A percentile compares a stretch with the other conserved stretches of the same genome.
Conservation (phyloP, 2,329 filamentous ascomycete species). For the Curvularia lunata region DNA sequence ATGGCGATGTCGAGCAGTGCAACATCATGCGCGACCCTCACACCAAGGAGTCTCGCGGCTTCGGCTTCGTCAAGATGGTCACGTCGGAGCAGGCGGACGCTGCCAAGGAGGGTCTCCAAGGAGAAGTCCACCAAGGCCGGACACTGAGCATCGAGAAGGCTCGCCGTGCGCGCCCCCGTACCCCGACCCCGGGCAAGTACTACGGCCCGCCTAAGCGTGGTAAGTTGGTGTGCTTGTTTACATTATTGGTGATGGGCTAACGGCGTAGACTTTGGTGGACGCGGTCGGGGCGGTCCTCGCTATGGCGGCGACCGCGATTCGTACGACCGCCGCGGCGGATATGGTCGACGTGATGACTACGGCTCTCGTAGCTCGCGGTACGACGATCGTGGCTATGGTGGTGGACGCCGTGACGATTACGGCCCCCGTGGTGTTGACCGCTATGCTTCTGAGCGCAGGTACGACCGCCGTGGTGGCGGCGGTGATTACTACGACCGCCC, state of each 20-base stretch:
- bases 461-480: conserved; percentile 55
- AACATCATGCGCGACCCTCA: conserved; percentile 99
- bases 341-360: conserved; percentile 56
- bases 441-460: conserved; percentile 67
- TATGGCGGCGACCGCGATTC: conserved; percentile 57
- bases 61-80: conserved; percentile 99
- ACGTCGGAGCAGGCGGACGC: conserved; percentile 94
- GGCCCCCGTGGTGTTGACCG: conserved; percentile 54
- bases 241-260: conserved; percentile 15
- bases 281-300: conserved; percentile 58
- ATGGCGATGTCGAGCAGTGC: conserved; percentile 97
- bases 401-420: conserved; percentile 58
- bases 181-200: conserved; percentile 97
- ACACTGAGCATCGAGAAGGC: conserved; percentile 99
- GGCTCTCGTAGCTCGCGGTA: conserved; percentile 50
- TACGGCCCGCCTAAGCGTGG: conserved; percentile 98
- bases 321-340: conserved; percentile 56
- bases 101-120: conserved; percentile 93
- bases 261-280: conserved; percentile 50
- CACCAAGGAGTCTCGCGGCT: conserved; percentile 97
- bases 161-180: conserved; percentile 90
- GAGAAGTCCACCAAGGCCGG: conserved; percentile 92
- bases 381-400: conserved; percentile 58
- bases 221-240: conserved; percentile 55
- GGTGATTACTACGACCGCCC: conserved; percentile 63